Evolutionary conservation across 192 early-diverging fungal genomes (phyloP).

Genomic region (Obelidium mucronatum): DNA sequence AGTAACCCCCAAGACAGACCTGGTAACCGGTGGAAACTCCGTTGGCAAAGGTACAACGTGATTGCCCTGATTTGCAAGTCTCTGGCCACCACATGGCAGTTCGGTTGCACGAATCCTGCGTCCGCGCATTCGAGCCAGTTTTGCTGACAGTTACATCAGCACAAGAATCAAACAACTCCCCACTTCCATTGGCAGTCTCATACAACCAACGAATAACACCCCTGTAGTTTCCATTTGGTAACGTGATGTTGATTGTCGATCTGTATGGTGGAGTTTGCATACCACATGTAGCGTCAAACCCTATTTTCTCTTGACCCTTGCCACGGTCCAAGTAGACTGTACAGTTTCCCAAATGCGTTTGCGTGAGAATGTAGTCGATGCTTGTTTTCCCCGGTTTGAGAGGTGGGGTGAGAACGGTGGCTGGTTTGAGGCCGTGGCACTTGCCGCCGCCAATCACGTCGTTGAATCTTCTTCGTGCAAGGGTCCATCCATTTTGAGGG

Average conservation of each 20-base stretch:
- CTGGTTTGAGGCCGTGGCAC: slow-evolving; percentile 7
- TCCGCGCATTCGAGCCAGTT: background rate
- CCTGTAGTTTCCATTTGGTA: slow-evolving; percentile 5
- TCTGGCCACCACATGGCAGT: background rate
- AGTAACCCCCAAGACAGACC: background rate
- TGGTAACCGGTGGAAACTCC: background rate
- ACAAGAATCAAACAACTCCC: slow-evolving; percentile 20
- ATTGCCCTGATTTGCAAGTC: background rate
- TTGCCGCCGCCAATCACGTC: background rate
- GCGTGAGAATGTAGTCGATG: slow-evolving; percentile 13
- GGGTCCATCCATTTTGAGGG: slow-evolving; percentile 6
- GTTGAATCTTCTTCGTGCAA: background rate
- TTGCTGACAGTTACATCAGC: background rate
- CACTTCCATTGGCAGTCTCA: background rate
- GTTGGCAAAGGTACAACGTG: background rate
- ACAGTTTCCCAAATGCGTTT: slow-evolving; percentile 9
- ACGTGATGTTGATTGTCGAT: background rate
- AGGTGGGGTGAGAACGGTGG: background rate
- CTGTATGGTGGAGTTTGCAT: background rate
- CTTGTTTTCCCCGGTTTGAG: background rate
- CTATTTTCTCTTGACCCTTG: background rate
- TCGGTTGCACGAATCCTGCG: background rate
- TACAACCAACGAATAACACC: slow-evolving; percentile 5
- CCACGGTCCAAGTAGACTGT: background rate
- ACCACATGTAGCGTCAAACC: slow-evolving; percentile 13